These are phyloP conservation scores for Verticillium isaacii DNA, from an alignment of 2,329 filamentous ascomycete genomes.

Conservation along the genomic window DNA sequence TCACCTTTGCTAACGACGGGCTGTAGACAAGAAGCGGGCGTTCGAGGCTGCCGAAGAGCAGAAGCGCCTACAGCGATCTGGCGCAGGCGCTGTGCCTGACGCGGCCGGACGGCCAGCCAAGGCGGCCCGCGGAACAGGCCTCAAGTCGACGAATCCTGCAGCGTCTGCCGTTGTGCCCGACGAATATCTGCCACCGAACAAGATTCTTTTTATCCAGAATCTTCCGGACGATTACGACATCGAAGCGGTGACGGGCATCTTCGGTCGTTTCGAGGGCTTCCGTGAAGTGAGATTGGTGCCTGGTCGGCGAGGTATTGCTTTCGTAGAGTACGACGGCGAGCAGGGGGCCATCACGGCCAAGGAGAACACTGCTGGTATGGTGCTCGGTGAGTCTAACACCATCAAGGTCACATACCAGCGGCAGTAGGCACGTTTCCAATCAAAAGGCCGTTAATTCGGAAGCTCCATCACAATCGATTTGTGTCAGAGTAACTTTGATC, in stretches of 20 bases:
- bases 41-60: constrained; percentile 74
- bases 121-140: constrained; percentile 63
- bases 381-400: constrained; percentile 62
- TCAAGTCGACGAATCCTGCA: constrained; percentile 69
- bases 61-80: constrained; percentile 66
- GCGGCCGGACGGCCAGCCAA: constrained; percentile 58
- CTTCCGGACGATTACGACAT: constrained; percentile 82
- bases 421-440: constrained; percentile 47
- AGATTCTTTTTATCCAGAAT: constrained; percentile 91
- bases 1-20: neutral
- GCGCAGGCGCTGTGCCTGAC: constrained; percentile 37
- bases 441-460: neutral
- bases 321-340: constrained; percentile 93
- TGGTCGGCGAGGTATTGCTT: constrained; percentile 81
- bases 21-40: constrained; percentile 69
- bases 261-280: constrained; percentile 89
- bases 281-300: constrained; percentile 88
- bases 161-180: constrained; percentile 79
- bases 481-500: neutral
- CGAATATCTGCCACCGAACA: constrained; percentile 96
- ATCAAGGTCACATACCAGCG: constrained; percentile 97
- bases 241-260: constrained; percentile 74
- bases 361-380: constrained; percentile 85
- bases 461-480: neutral
- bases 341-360: constrained; percentile 87